Percentiles rank a stretch among this genome's conserved stretches.
phyloP scores from a whole-genome alignment of 805 yeast genomes.

The Candida boidinii region DNA sequence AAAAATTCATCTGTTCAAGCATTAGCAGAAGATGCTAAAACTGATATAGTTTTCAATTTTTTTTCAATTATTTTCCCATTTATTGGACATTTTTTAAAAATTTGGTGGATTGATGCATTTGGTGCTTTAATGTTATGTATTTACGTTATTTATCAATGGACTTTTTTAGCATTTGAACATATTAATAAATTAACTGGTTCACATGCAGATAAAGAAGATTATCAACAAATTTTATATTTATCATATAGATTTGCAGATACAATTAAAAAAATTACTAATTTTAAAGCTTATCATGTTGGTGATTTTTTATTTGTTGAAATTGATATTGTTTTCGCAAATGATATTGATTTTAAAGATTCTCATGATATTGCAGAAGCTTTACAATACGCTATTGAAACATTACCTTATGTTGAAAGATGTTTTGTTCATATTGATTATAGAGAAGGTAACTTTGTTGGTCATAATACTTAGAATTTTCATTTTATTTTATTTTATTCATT shows the following conservation, averaged over 20 bases:
- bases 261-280: slow-evolving; percentile 53
- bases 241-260: slow-evolving; percentile 63
- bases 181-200: slow-evolving; percentile 71
- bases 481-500: neutral
- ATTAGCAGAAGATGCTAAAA: slow-evolving; percentile 72
- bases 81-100: slow-evolving; percentile 38
- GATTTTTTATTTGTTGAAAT: slow-evolving; percentile 72
- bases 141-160: slow-evolving; percentile 61
- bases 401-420: slow-evolving; percentile 73
- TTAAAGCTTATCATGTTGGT: slow-evolving; percentile 72
- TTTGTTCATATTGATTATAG: slow-evolving; percentile 70
- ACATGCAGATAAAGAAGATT: slow-evolving; percentile 51
- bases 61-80: slow-evolving; percentile 68
- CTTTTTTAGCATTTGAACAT: slow-evolving; percentile 57
- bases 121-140: slow-evolving; percentile 61
- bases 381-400: slow-evolving; percentile 71
- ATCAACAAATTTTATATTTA: slow-evolving; percentile 58
- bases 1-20: slow-evolving; percentile 67
- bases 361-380: slow-evolving; percentile 79
- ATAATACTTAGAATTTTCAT: slow-evolving; percentile 11
- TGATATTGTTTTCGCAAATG: slow-evolving; percentile 46
- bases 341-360: slow-evolving; percentile 50
- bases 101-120: slow-evolving; percentile 69
- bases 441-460: slow-evolving; percentile 30
- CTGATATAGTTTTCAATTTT: slow-evolving; percentile 66